These are phyloP conservation scores for Massariosphaeria phaeospora DNA, from an alignment of 495 filamentous ascomycete genomes.

Conservation along the genomic window DNA sequence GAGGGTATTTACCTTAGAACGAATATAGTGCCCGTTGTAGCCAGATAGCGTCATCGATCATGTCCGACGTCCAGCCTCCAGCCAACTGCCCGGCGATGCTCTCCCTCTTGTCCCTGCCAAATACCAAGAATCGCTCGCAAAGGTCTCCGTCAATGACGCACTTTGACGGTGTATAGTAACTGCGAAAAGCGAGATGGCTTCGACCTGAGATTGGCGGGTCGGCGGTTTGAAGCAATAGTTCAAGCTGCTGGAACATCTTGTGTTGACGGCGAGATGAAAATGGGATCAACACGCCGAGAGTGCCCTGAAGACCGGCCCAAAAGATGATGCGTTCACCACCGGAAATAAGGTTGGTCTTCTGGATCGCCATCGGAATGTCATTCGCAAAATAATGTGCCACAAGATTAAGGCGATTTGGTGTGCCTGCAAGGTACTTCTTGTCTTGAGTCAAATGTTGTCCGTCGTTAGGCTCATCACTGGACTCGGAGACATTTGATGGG, in stretches of 20 bases:
- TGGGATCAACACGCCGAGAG: slow-evolving; percentile 84
- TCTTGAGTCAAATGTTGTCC: slow-evolving; percentile 87
- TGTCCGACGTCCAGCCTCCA: slow-evolving; percentile 49
- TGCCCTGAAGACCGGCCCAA: slow-evolving; percentile 92
- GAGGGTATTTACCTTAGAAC: slow-evolving; percentile 22
- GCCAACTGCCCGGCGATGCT: slow-evolving; percentile 92
- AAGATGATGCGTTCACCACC: slow-evolving; percentile 87
- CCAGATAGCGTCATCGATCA: slow-evolving; percentile 21
- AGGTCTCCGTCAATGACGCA: slow-evolving; percentile 97
- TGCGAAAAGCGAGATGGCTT: slow-evolving; percentile 89
- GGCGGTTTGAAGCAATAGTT: slow-evolving; percentile 76
- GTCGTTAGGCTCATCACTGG: slow-evolving; percentile 86
- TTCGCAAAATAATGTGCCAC: slow-evolving; percentile 86
- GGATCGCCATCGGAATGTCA: slow-evolving; percentile 85
- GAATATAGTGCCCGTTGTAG: slow-evolving; percentile 22
- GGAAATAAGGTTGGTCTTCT: slow-evolving; percentile 83
- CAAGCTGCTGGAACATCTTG: slow-evolving; percentile 93
- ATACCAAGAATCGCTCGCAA: slow-evolving; percentile 80
- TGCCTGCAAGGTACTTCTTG: slow-evolving; percentile 79
- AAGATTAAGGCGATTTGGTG: slow-evolving; percentile 74
- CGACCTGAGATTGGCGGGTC: slow-evolving; percentile 83
- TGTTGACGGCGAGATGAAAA: slow-evolving; percentile 88
- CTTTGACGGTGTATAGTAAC: slow-evolving; percentile 97
- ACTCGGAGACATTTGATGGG: slow-evolving; percentile 77
- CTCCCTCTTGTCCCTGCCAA: slow-evolving; percentile 81